Base-by-base conservation (phyloP, 2,329 filamentous ascomycete genomes). In the Alternaria rosae region DNA sequence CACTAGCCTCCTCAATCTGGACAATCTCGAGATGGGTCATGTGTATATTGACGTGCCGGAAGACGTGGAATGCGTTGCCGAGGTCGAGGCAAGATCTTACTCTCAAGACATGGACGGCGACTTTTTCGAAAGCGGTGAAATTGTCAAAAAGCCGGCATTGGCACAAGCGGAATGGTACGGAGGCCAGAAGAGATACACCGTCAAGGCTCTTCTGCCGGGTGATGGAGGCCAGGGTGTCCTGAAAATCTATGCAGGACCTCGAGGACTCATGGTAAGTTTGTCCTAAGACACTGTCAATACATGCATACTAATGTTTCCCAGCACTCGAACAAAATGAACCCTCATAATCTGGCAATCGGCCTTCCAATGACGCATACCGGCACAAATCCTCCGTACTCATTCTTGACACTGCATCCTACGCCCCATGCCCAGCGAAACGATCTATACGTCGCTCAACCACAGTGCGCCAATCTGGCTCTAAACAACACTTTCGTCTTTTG, bases 401-500 rank as follows among this genome's bases (percentile, higher is more conserved):
- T 98, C 79, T 86, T 97, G 47, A 91, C 91, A 41, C 89, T 95
- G 5, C 95, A 99, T 77, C 96, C 96, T 8, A 99, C 95, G 3
- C 95, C 95, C 9, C 95, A 99, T 78, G 95, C 95, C n/a, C 93
- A 97, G 76, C 89, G 94, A 43, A 94, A 99, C 79, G 95, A 99
- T 77, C 89, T 99, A 61, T 99, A 99, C 79, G 92, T 99, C 66
- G 92, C 94, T 45, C 95, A 98, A 76, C 95, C 96, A 1, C 96
- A 99, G 79, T 99, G 95, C 78, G 87, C 91, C 67, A 88, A 90
- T 25, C 84, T 99, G 26, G 94, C 93, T 2, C 85, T 97, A 58
- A 97, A 98, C 83, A 98, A 99, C 77, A 99, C 95, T 0, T 99
- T 97, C 76, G 94, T 99, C 26, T 99, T 99, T 79, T 92, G 92